Evolutionary conservation across 352 stramenopile species (phyloP), one percentile per base, ranked within the genome.

Genomic region (Pythium inflatum): DNA sequence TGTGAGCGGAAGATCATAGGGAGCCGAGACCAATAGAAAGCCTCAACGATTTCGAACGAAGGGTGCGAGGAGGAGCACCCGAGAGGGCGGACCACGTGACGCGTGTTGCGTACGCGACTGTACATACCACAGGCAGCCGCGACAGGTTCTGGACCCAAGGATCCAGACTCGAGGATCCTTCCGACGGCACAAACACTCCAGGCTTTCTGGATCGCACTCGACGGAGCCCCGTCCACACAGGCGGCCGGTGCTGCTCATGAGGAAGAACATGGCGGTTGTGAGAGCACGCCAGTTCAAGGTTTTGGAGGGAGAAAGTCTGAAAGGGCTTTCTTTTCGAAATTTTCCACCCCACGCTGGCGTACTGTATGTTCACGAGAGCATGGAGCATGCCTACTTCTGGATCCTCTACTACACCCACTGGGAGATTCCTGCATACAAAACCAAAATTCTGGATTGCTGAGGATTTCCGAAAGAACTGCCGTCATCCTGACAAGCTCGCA

Each of bases 401-500:
- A 33, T 31, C n/a, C 20, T 30, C 4, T 36, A 45, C 27, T 43
- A 45, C 7, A 5, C 22, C 22, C 43, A 27, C 43, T 12, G 2
- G 13, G 43, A 25, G 22, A 31, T 55, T 11, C 16, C 28, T 11
- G 22, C 31, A 18, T 33, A 14, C 46, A 53, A 4, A 28, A 14
- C 20, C 36, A 16, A 2, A 49, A 0, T n/a, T 49, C 1, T 22
- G 24, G 55, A 62, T 62, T 62, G 55, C 55, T 62, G 55, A 62
- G 25, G 38, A 5, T 25, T 2, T 7, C 31, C 7, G 31, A 5
- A 2, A 30, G 20, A 43, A 31, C 55, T 40, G 20, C 36, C 55
- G 40, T 36, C 55, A 51, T 62, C 40, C 40, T 62, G 55, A 51
- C 24, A 6, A 51, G 55, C 36, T 62, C 28, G 18, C 48, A 27